Evolutionary conservation across 805 yeast genomes (phyloP), one percentile per base, ranked within the genome.

Genomic region (Kluyveromyces aestuarii): DNA sequence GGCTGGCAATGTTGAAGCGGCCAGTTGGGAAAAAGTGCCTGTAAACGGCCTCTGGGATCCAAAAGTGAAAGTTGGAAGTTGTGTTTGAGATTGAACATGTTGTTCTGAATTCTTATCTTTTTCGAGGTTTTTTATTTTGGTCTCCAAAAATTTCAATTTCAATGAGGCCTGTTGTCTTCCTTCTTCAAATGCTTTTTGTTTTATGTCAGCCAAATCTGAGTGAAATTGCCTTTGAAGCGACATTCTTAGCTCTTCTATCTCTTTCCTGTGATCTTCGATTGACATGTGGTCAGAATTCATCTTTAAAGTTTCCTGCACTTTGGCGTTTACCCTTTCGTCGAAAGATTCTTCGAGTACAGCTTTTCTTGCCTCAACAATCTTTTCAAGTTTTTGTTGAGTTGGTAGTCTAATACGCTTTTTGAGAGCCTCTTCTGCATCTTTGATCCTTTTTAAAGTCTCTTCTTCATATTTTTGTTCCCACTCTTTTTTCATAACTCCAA

Each of bases 371-470:
- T 76, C 80, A 27, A 77, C 68, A 46, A 73, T 73, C 41, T 75
- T 80, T n/a, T 80, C 76, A 62, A 84, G 74, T 50, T 77, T 83
- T 44, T 73, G 74, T 57, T 80, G 81, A 11, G 65, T 53, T 13
- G 67, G 67, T 37, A 56, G 45, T 59, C 79, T 77, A 45, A 77
- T 76, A 40, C 78, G 74, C 25, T 77, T 75, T 47, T 70, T 68
- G 44, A 77, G 67, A 2, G 76, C 72, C 42, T 71, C 75, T 33
- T 69, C 72, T 17, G 74, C 70, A 41, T 72, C 69, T 50, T 70
- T 67, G 14, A 52, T 68, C 59, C 63, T 63, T 62, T 48, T 58
- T 7, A 46, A 17, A 10, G 60, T 56, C 17, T 53, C 55, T 46
- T 58, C 62, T 54, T 67, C 64, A 44, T 62, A 58, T 36, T 67